Evolutionary conservation across 768 basidiomycete species (phyloP).

Genomic region (Mycena belliarum): DNA sequence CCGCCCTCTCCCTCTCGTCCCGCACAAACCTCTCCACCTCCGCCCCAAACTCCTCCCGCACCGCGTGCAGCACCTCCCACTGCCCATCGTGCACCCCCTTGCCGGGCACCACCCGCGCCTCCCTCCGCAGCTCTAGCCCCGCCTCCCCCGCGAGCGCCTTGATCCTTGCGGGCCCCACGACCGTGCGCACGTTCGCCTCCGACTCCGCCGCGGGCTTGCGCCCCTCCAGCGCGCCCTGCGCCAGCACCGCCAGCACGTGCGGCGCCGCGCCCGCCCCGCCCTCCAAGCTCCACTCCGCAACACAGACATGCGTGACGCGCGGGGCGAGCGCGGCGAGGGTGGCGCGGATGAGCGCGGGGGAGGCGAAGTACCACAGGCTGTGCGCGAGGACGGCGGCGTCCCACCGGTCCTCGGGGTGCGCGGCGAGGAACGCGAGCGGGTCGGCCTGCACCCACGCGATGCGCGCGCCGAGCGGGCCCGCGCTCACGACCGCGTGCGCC

Average conservation of each 20-base stretch:
- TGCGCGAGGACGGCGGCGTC: constrained; percentile 37
- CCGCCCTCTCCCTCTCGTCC: constrained; percentile 34
- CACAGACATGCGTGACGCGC: constrained; percentile 29
- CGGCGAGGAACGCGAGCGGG: constrained; percentile 29
- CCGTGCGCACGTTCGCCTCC: constrained; percentile 35
- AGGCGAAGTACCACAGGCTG: constrained; percentile 42
- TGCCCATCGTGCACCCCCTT: constrained; percentile 31
- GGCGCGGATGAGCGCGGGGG: constrained; percentile 29
- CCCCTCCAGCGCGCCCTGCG: constrained; percentile 37
- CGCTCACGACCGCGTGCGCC: constrained; percentile 35
- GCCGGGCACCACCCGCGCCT: constrained; percentile 26
- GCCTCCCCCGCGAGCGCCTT: constrained; percentile 26
- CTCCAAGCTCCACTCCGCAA: constrained; percentile 38
- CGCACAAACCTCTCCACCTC: constrained; percentile 26
- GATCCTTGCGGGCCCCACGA: constrained; percentile 34
- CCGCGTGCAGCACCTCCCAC: constrained; percentile 35
- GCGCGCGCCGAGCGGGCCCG: constrained; percentile 32
- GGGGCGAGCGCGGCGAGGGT: constrained; percentile 30
- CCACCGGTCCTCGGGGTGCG: constrained; percentile 23
- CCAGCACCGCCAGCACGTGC: constrained; percentile 37
- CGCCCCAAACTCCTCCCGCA: constrained; percentile 23
- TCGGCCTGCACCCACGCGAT: constrained; percentile 35
- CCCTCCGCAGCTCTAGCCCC: constrained; percentile 24
- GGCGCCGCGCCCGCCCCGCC: constrained; percentile 18
- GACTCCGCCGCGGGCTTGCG: constrained; percentile 28